Evolutionary conservation across 495 filamentous ascomycete species (phyloP).

Genomic region (Trichoderma erinaceum): DNA sequence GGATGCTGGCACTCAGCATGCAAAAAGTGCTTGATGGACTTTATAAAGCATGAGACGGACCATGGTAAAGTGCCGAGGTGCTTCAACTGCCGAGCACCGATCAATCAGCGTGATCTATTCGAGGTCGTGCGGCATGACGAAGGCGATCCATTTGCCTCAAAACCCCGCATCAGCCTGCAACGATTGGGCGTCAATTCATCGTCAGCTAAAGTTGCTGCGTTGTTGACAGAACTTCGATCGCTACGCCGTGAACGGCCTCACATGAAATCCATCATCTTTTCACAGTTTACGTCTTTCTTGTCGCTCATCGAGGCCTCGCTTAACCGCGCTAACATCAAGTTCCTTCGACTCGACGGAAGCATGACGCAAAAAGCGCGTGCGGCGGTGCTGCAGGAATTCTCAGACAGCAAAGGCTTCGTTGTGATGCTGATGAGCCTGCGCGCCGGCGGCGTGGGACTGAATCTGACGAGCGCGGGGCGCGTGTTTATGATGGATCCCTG

Average conservation of each 20-base stretch:
- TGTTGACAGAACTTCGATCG: conserved; percentile 66
- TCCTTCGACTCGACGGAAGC: conserved; percentile 83
- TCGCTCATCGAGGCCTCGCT: conserved; percentile 81
- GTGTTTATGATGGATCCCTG: conserved; percentile 99
- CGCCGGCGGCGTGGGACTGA: conserved; percentile 90
- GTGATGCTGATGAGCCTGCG: conserved; percentile 80
- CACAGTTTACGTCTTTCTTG: conserved; percentile 94
- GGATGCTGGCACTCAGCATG: conserved; percentile 97
- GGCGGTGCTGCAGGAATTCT: conserved; percentile 66
- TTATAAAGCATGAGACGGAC: conserved; percentile 76
- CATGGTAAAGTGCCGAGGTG: conserved; percentile 70
- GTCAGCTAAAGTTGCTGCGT: conserved; percentile 78
- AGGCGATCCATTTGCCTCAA: conserved; percentile 32
- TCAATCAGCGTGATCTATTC: conserved; percentile 81
- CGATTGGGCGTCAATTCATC: conserved; percentile 65
- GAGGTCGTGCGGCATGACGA: conserved; percentile 65
- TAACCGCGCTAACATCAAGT: conserved; percentile 59
- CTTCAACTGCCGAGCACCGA: conserved; percentile 78
- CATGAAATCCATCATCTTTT: conserved; percentile 91
- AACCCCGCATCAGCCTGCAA: conserved; percentile 69
- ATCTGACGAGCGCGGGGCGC: conserved; percentile 77
- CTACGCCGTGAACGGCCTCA: conserved; percentile 53
- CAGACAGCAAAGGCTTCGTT: conserved; percentile 40
- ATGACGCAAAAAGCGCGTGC: conserved; percentile 82
- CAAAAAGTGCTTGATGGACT: conserved; percentile 81